Evolutionary conservation across 208 protist species (phyloP).

Genomic region (Spongospora subterranea): DNA sequence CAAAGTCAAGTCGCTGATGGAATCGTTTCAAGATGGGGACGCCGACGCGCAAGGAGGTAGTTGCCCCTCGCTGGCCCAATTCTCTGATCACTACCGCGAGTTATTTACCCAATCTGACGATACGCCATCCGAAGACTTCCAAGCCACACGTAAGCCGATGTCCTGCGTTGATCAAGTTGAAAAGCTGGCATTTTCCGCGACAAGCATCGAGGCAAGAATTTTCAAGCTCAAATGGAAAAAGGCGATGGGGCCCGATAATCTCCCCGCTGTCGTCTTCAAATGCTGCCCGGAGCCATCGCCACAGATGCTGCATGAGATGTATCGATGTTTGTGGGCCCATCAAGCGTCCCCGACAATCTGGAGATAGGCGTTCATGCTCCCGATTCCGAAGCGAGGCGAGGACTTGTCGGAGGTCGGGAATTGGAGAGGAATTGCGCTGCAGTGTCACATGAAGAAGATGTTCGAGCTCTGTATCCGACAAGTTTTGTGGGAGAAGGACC

Average conservation of each 20-base stretch:
- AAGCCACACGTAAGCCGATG: background rate
- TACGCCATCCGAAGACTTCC: background rate
- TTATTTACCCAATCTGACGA: background rate
- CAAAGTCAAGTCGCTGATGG: background rate
- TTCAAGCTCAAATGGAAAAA: background rate
- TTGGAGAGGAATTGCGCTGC: constrained; percentile 33
- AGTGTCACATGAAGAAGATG: constrained; percentile 14
- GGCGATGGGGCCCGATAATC: constrained; percentile 33
- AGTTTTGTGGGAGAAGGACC: background rate
- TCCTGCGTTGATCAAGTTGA: background rate
- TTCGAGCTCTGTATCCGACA: background rate
- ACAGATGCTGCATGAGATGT: background rate
- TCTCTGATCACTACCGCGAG: background rate
- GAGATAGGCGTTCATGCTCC: background rate
- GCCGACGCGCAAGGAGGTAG: too few species aligned
- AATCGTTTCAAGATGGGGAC: background rate
- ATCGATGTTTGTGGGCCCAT: background rate
- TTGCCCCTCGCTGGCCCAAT: background rate
- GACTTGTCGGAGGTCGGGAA: background rate
- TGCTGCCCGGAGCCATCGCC: background rate
- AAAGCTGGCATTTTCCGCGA: background rate
- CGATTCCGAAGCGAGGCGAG: background rate
- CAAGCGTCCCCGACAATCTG: background rate
- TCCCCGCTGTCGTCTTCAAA: constrained; percentile 26
- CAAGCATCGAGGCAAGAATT: background rate